phyloP scores from a whole-genome alignment of 495 filamentous ascomycete species.

The Hyaloscypha finlandica region DNA sequence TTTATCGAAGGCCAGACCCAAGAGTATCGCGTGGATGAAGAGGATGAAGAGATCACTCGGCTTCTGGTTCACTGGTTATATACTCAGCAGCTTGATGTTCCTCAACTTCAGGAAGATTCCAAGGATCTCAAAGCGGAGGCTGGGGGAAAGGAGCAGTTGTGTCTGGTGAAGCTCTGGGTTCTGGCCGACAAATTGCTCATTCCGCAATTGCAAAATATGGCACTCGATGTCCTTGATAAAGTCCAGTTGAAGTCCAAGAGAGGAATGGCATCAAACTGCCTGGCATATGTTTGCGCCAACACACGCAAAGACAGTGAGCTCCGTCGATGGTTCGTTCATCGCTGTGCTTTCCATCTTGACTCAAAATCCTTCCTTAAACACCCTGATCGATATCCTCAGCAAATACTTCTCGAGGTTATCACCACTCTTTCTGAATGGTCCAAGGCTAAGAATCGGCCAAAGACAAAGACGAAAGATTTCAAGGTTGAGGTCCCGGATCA shows the following conservation, averaged over 20 bases:
- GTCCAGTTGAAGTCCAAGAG: background rate
- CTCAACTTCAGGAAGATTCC: background rate
- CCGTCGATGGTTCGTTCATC: too few relatives aligned
- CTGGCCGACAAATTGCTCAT: constrained; percentile 14
- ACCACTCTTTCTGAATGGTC: too few relatives aligned
- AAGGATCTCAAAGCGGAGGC: background rate
- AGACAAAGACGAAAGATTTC: too few relatives aligned
- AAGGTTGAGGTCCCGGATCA: too few relatives aligned
- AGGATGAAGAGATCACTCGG: too few relatives aligned
- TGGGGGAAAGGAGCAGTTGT: too few relatives aligned
- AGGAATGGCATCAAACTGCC: background rate
- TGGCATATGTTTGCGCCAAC: background rate
- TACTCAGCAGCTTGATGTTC: constrained; percentile 13
- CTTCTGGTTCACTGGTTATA: constrained; percentile 15
- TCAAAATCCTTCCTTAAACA: too few relatives aligned
- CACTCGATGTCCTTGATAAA: background rate
- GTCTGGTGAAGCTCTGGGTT: constrained; percentile 12
- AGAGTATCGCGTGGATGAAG: background rate
- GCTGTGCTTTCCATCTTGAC: too few relatives aligned
- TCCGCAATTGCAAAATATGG: constrained; percentile 10
- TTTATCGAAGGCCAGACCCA: constrained; percentile 11
- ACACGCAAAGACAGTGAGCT: background rate
- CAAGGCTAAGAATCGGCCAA: too few relatives aligned
- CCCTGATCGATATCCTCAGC: too few relatives aligned
- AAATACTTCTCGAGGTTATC: too few relatives aligned